Conservation (phyloP, 2,329 filamentous ascomycete genomes). For the Alternaria sp. region DNA sequence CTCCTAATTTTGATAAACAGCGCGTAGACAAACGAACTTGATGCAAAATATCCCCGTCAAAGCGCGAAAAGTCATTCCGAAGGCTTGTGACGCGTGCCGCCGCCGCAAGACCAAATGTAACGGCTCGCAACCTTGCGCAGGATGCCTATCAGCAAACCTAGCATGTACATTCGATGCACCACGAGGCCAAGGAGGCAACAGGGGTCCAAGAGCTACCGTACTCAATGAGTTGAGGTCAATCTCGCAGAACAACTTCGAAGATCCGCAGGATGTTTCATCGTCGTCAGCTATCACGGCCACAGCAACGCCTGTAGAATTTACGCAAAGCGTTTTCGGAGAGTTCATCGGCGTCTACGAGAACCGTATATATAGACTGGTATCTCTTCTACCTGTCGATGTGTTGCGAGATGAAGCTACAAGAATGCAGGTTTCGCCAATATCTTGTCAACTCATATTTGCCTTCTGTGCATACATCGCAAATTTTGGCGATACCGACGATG, state of each 20-base stretch:
- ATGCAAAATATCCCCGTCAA: constrained; percentile 10
- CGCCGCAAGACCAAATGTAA: constrained; percentile 79
- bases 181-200: constrained; percentile 17
- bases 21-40: background rate
- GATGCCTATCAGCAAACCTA: constrained; percentile 67
- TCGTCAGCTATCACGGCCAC: background rate
- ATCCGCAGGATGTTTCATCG: background rate
- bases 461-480: constrained; percentile 50
- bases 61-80: constrained; percentile 25
- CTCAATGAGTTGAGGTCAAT: constrained; percentile 76
- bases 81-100: constrained; percentile 77
- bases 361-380: constrained; percentile 67
- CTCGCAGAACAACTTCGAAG: constrained; percentile 51
- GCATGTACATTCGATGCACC: constrained; percentile 45
- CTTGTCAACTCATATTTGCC: constrained; percentile 45
- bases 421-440: constrained; percentile 26
- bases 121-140: constrained; percentile 73
- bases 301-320: constrained; percentile 1
- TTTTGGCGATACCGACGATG: constrained; percentile 28
- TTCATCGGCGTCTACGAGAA: constrained; percentile 74
- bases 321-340: constrained; percentile 67
- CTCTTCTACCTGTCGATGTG: constrained; percentile 33
- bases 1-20: background rate
- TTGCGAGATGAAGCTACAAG: constrained; percentile 34
- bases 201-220: constrained; percentile 67